These are phyloP conservation scores for Chaetoceros tenuissimus DNA, from an alignment of 108 stramenopile species.

Conservation along the genomic window DNA sequence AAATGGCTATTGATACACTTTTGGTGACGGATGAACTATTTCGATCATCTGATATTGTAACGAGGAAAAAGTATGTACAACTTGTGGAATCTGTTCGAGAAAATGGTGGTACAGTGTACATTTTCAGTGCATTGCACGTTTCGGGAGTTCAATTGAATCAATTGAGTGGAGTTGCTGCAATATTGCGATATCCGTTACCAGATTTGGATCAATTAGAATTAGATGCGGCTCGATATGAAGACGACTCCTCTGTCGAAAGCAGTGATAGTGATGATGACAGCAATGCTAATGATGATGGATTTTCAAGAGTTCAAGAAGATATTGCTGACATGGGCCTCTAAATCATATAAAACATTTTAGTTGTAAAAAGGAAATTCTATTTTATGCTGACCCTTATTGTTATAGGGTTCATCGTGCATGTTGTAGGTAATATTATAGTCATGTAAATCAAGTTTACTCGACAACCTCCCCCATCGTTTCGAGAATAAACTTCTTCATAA, in stretches of 20 bases:
- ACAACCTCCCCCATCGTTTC: background rate
- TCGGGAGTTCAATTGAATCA: conserved; percentile 92
- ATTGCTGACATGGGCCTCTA: conserved; percentile 67
- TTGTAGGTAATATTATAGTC: too few relatives aligned
- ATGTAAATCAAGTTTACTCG: background rate
- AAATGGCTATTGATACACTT: conserved; percentile 84
- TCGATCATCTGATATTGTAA: conserved; percentile 67
- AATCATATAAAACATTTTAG: background rate
- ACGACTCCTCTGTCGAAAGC: conserved; percentile 17
- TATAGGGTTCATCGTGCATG: too few relatives aligned
- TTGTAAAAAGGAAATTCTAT: too few relatives aligned
- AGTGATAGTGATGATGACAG: conserved; percentile 27
- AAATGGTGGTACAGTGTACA: conserved; percentile 78
- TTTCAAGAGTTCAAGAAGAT: conserved; percentile 54
- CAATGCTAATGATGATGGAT: conserved; percentile 19
- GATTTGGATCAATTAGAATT: conserved; percentile 77
- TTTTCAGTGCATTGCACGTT: conserved; percentile 88
- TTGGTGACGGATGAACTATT: conserved; percentile 92
- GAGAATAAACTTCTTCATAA: background rate
- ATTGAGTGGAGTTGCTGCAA: conserved; percentile 92
- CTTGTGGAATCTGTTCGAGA: conserved; percentile 86
- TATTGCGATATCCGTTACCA: conserved; percentile 81
- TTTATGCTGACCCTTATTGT: too few relatives aligned
- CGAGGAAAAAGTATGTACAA: conserved; percentile 67
- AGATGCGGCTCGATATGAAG: conserved; percentile 23